Evolutionary conservation across 1,139 yeast species (phyloP).

Genomic region (Pichia sp.): DNA sequence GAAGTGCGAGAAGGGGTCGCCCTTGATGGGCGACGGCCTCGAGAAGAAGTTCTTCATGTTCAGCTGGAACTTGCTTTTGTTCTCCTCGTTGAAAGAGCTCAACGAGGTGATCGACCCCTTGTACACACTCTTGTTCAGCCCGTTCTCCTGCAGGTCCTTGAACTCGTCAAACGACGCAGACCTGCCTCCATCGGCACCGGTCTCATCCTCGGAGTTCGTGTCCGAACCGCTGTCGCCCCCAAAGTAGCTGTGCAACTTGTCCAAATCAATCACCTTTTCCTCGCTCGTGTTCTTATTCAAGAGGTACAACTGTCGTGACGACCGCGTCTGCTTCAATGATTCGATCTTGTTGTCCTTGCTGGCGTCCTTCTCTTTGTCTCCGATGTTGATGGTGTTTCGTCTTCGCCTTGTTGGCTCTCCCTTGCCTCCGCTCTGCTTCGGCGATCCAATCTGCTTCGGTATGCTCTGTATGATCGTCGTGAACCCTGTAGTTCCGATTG

Average conservation of each 20-base stretch:
- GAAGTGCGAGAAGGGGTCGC: conserved; percentile 21
- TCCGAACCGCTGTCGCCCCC: conserved; percentile 23
- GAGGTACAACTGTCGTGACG: conserved; percentile 28
- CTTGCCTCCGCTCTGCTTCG: conserved; percentile 1
- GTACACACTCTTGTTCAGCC: conserved; percentile 7
- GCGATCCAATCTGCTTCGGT: conserved; percentile 15
- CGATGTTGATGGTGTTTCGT: conserved; percentile 29
- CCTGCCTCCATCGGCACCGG: conserved; percentile 6
- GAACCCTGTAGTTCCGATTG: conserved; percentile 21
- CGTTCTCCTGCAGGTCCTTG: not conserved
- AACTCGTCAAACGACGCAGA: not conserved
- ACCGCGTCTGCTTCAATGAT: conserved; percentile 26
- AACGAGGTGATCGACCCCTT: conserved; percentile 21
- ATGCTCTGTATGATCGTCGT: conserved; percentile 23
- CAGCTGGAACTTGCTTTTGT: conserved; percentile 20
- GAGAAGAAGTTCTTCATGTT: conserved; percentile 19
- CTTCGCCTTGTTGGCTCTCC: conserved; percentile 20
- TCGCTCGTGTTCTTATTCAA: conserved; percentile 23
- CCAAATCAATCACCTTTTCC: conserved; percentile 27
- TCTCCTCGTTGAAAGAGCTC: conserved; percentile 21
- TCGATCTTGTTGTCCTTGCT: conserved; percentile 14
- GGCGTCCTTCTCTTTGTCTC: conserved; percentile 13
- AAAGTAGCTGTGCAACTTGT: conserved; percentile 30
- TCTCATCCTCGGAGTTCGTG: conserved; percentile 8
- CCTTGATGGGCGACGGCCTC: conserved; percentile 12